Conservation (phyloP, 192 early-diverging fungal genomes). For the Dispira parvispora region DNA sequence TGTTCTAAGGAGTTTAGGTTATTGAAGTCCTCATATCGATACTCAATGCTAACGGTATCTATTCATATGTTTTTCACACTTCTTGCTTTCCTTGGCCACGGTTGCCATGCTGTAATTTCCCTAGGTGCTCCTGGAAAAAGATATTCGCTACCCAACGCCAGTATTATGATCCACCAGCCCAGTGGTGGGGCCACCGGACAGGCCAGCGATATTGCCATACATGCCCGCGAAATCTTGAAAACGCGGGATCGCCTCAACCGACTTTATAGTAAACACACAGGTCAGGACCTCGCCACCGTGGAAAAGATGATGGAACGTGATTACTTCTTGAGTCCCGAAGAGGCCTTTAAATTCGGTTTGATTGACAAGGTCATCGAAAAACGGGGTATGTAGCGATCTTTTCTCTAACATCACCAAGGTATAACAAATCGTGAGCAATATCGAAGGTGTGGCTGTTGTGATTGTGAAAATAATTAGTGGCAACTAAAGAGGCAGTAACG, state of each 20-base stretch:
- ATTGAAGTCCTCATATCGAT: too few species aligned
- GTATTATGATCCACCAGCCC: constrained; percentile 97
- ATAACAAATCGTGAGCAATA: too few species aligned
- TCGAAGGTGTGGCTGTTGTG: too few species aligned
- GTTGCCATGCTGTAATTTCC: too few species aligned
- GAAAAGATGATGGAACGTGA: constrained; percentile 88
- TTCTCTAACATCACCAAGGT: too few species aligned
- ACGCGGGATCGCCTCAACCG: constrained; percentile 66
- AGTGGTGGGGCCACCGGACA: constrained; percentile 88
- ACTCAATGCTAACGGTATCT: too few species aligned
- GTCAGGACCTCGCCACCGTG: constrained; percentile 60
- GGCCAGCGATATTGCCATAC: constrained; percentile 93
- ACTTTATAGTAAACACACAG: constrained; percentile 78
- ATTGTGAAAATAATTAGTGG: too few species aligned
- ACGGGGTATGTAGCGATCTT: too few species aligned
- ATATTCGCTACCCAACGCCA: constrained; percentile 73
- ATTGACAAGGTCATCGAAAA: constrained; percentile 80
- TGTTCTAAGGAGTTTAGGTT: too few species aligned
- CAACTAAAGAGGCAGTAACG: too few species aligned
- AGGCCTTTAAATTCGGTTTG: constrained; percentile 78
- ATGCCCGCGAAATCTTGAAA: constrained; percentile 85
- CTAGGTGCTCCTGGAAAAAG: constrained; percentile 76
- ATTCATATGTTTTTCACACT: too few species aligned
- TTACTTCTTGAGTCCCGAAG: constrained; percentile 82
- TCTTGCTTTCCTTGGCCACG: too few species aligned